Conservation (phyloP, 148 eudicot genomes). For the Limonium bicolor region DNA sequence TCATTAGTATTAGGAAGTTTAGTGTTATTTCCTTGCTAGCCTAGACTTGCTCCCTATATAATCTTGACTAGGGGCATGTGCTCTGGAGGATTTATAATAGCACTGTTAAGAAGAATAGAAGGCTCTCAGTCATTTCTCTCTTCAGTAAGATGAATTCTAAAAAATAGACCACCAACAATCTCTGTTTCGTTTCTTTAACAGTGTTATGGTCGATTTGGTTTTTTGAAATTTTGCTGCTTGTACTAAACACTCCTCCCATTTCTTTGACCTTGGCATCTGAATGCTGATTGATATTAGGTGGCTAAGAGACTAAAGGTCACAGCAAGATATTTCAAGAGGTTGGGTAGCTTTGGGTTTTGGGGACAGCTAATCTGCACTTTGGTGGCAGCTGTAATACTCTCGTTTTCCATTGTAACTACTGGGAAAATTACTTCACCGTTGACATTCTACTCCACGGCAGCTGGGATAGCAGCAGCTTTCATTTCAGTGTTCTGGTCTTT, state of each 20-base stretch:
- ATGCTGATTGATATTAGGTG: constrained; percentile 25
- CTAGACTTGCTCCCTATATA: too few relatives aligned
- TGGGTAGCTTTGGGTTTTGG: constrained; percentile 91
- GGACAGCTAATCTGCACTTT: constrained; percentile 68
- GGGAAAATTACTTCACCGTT: constrained; percentile 77
- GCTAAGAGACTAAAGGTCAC: constrained; percentile 72
- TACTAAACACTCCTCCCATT: not conserved
- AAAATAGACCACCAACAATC: too few relatives aligned
- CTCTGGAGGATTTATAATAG: too few relatives aligned
- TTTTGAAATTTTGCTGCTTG: not conserved
- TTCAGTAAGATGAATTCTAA: too few relatives aligned
- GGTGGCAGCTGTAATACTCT: constrained; percentile 82
- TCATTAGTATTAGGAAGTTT: too few relatives aligned
- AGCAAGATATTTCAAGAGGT: constrained; percentile 74
- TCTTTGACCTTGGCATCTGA: not conserved
- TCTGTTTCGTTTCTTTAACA: not conserved
- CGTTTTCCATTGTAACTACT: constrained; percentile 68
- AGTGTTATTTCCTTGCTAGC: too few relatives aligned
- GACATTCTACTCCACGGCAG: constrained; percentile 78
- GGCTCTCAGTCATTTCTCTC: too few relatives aligned
- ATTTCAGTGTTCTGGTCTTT: constrained; percentile 86
- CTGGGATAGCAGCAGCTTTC: constrained; percentile 77
- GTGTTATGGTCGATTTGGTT: too few relatives aligned
- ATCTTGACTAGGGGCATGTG: too few relatives aligned
- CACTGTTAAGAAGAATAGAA: too few relatives aligned